Base-by-base conservation (phyloP, 306 rosid genomes). In the Vigna unguiculata region DNA sequence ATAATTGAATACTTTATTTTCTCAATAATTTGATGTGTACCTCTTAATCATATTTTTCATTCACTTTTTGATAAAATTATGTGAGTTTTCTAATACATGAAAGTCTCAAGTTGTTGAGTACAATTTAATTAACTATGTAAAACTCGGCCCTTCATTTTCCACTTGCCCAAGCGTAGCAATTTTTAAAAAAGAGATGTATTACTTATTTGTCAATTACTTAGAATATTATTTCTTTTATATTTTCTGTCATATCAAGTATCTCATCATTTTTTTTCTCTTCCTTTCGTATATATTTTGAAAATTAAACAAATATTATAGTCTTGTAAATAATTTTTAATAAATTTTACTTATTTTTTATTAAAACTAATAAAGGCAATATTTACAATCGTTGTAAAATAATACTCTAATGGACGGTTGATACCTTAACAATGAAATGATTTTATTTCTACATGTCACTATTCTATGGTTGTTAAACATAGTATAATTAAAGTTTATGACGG, bases 401-500 rank as follows among this genome's bases (percentile, higher is more conserved):
- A 4, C 2, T 24, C 4, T 60, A 13, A 28, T 28, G 32, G 32
- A 28, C 5, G 32, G 32, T 4, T 4, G 32, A 28, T 5, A 28
- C 32, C 32, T 28, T 28, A 28, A 4, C 32, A 28, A 28, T 28
- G 32, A 28, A 28, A 28, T 3, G 24, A 32, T 63, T 63, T 17
- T 16, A 63, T 63, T 38, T 63, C 19, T 21, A 3, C n/a, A n/a
- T 61, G 48, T 17, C 67, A 36, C 69, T 63, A 19, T 63, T 38
- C 47, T 32, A n/a, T 34, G 47, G 47, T 62, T 62, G 47, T 32
- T 62, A 62, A 32, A 34, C 69, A 34, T 63, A 63, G 4, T 36
- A 63, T 63, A 40, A 19, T 40, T 11, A 40, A 64, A 38, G 11
- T 38, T 38, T 28, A 20, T 20, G 51, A 40, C 2, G 6, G 30